phyloP scores from a whole-genome alignment of 2,329 filamentous ascomycete genomes.

The Ophiosphaerella korrae region DNA sequence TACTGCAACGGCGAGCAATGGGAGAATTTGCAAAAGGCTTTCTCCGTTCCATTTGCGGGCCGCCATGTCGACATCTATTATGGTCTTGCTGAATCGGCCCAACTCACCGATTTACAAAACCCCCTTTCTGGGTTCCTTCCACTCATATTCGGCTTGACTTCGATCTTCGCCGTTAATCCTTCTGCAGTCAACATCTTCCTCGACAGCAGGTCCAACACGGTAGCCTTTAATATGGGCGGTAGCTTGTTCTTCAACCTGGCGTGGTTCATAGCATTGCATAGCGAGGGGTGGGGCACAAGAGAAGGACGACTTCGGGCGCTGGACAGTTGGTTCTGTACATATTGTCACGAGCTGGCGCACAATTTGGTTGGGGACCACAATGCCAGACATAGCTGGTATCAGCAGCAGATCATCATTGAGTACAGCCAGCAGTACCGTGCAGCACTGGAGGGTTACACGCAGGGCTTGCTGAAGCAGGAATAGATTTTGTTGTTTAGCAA shows the following conservation, averaged over 20 bases:
- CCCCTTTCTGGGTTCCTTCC: slow-evolving; percentile 39
- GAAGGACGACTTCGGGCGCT: slow-evolving; percentile 52
- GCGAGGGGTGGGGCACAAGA: slow-evolving; percentile 23
- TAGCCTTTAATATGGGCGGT: slow-evolving; percentile 88
- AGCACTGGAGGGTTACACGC: slow-evolving; percentile 31
- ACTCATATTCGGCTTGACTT: slow-evolving; percentile 40
- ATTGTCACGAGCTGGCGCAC: slow-evolving; percentile 94
- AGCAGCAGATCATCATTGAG: slow-evolving; percentile 47
- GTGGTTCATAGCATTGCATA: slow-evolving; percentile 82
- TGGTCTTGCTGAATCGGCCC: slow-evolving; percentile 34
- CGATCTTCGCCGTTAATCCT: slow-evolving; percentile 68
- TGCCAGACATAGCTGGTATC: slow-evolving; percentile 45
- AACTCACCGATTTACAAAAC: slow-evolving; percentile 31
- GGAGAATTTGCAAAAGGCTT: slow-evolving; percentile 46
- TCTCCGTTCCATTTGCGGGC: slow-evolving; percentile 40
- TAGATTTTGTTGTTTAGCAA: not conserved
- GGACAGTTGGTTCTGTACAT: slow-evolving; percentile 92
- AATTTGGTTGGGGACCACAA: slow-evolving; percentile 80
- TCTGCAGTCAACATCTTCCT: slow-evolving; percentile 84
- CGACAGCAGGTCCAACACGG: slow-evolving; percentile 76
- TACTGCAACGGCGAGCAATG: slow-evolving; percentile 47
- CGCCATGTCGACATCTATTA: slow-evolving; percentile 45
- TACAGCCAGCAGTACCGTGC: slow-evolving; percentile 39
- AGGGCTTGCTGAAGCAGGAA: slow-evolving; percentile 18
- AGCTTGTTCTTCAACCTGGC: slow-evolving; percentile 93